Percentiles rank a stretch among this genome's conserved stretches.
phyloP scores from a whole-genome alignment of 192 early-diverging fungal genomes.

The Linnemannia elongata region DNA sequence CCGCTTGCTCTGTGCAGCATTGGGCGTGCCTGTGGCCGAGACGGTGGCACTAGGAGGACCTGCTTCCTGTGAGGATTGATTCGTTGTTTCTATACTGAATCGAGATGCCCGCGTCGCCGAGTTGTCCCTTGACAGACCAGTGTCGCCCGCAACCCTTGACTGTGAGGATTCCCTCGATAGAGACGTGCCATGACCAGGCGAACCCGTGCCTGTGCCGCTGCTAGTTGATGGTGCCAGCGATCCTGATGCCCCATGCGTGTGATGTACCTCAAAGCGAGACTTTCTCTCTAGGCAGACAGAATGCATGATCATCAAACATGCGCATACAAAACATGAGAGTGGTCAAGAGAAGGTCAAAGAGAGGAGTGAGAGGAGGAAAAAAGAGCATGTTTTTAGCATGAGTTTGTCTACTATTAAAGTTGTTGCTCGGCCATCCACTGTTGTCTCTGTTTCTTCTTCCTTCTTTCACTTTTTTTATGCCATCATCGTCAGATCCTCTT shows the following conservation, averaged over 20 bases:
- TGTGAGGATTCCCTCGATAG: slow-evolving; percentile 33
- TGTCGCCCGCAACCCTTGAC: slow-evolving; percentile 15
- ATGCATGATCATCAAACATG: slow-evolving; percentile 1
- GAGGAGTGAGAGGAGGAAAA: background rate
- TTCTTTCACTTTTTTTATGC: background rate
- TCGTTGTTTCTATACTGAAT: slow-evolving; percentile 37
- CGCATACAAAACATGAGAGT: background rate
- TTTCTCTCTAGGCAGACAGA: slow-evolving; percentile 37
- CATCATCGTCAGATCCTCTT: background rate
- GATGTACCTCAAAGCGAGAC: slow-evolving; percentile 55
- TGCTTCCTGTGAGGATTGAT: background rate
- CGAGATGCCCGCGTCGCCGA: slow-evolving; percentile 27
- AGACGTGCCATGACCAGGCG: slow-evolving; percentile 28
- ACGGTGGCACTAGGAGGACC: background rate
- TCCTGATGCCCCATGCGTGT: slow-evolving; percentile 8
- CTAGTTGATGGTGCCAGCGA: slow-evolving; percentile 7
- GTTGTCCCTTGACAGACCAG: slow-evolving; percentile 35
- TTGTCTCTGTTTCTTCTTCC: background rate
- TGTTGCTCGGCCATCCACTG: background rate
- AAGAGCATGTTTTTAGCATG: slow-evolving; percentile 2
- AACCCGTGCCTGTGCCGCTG: slow-evolving; percentile 1
- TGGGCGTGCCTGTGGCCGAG: slow-evolving; percentile 4
- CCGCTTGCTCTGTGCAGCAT: slow-evolving; percentile 14
- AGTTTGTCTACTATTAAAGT: slow-evolving; percentile 6
- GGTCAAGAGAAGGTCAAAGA: slow-evolving; percentile 1